phyloP scores from a whole-genome alignment of 2,329 filamentous ascomycete genomes.

The Orbilia oligospora region DNA sequence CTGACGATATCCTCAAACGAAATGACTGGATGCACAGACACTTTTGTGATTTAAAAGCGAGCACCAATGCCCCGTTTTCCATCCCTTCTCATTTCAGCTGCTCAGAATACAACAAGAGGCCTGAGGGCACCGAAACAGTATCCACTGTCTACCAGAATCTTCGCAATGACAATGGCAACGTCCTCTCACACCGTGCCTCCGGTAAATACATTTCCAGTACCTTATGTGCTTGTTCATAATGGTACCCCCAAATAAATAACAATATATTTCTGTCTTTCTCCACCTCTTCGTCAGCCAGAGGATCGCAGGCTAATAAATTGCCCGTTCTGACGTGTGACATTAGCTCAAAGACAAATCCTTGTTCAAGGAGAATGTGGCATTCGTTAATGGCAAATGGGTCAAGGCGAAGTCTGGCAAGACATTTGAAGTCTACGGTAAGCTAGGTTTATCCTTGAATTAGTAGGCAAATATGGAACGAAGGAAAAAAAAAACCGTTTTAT shows the following conservation, averaged over 20 bases:
- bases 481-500: conserved; percentile 55
- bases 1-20: conserved; percentile 57
- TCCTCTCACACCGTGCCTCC: conserved; percentile 55
- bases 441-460: conserved; percentile 43
- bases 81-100: conserved; percentile 60
- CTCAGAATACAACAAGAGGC: conserved; percentile 51
- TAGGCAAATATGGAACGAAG: conserved; percentile 39
- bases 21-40: conserved; percentile 57
- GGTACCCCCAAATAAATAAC: neutral
- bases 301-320: conserved; percentile 44
- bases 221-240: conserved; percentile 13
- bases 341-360: conserved; percentile 84
- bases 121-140: conserved; percentile 59
- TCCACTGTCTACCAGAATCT: conserved; percentile 52
- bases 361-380: conserved; percentile 80
- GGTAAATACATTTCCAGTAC: conserved; percentile 40
- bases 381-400: conserved; percentile 92
- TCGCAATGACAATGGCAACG: conserved; percentile 53
- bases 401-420: conserved; percentile 87
- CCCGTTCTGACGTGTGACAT: conserved; percentile 45
- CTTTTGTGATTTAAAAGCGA: conserved; percentile 47
- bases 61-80: conserved; percentile 59
- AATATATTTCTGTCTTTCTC: conserved; percentile 28
- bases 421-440: conserved; percentile 82
- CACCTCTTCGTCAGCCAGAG: conserved; percentile 27